Conservation (phyloP, 2,329 filamentous ascomycete genomes). For the Cytospora paraplurivora region DNA sequence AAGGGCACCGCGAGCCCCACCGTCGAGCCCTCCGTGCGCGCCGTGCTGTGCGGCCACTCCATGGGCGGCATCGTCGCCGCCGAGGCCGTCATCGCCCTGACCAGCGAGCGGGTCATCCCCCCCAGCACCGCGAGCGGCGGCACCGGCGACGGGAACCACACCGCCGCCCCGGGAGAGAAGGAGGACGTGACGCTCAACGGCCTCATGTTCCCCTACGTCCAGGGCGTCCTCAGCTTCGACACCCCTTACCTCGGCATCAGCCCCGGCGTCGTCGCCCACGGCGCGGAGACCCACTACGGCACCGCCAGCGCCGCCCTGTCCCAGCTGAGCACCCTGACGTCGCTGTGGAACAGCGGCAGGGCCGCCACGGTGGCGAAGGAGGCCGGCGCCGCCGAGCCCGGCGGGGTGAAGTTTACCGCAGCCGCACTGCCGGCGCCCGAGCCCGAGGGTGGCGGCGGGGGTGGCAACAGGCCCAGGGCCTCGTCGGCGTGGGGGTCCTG, state of each 20-base stretch:
- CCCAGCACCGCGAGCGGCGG: slow-evolving; percentile 40
- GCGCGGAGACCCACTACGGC: slow-evolving; percentile 84
- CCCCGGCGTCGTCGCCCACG: slow-evolving; percentile 80
- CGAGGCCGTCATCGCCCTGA: slow-evolving; percentile 77
- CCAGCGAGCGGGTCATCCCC: slow-evolving; percentile 57
- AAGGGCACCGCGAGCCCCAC: slow-evolving; percentile 80
- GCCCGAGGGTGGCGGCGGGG: slow-evolving; percentile 31
- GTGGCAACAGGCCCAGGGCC: not conserved
- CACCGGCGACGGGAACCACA: slow-evolving; percentile 42
- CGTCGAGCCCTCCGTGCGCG: slow-evolving; percentile 80
- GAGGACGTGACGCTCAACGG: slow-evolving; percentile 47
- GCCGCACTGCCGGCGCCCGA: slow-evolving; percentile 42
- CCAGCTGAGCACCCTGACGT: slow-evolving; percentile 65
- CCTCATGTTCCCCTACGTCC: slow-evolving; percentile 92
- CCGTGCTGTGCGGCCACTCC: slow-evolving; percentile 81
- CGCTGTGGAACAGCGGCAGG: slow-evolving; percentile 58
- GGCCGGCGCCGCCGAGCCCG: slow-evolving; percentile 27
- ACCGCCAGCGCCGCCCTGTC: slow-evolving; percentile 70
- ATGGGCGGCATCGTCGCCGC: slow-evolving; percentile 95
- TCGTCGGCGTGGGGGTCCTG: slow-evolving; percentile 69
- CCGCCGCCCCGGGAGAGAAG: slow-evolving; percentile 40
- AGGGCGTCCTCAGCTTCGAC: slow-evolving; percentile 89
- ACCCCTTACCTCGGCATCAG: slow-evolving; percentile 87
- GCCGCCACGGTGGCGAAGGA: slow-evolving; percentile 34
- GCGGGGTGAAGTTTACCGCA: slow-evolving; percentile 39